Conservation (phyloP, 257 asterid genomes). For the Rehmannia glutinosa region DNA sequence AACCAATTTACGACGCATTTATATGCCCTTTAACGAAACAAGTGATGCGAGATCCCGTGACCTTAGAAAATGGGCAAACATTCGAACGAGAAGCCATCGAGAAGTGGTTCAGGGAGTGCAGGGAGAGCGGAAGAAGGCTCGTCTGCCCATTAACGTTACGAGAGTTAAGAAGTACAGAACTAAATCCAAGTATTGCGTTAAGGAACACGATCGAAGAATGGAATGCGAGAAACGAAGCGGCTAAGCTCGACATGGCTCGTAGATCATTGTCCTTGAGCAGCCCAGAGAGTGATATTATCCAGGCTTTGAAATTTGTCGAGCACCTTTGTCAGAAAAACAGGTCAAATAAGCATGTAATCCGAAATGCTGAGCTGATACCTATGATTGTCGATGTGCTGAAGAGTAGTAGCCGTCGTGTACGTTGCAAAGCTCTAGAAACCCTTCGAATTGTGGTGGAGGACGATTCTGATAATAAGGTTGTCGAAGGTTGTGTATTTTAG, state of each 20-base stretch:
- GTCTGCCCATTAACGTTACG: slow-evolving; percentile 77
- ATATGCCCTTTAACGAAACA: slow-evolving; percentile 86
- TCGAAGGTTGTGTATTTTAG: slow-evolving; percentile 29
- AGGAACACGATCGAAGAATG: slow-evolving; percentile 88
- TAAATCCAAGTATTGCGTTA: slow-evolving; percentile 87
- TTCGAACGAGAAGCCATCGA: slow-evolving; percentile 95
- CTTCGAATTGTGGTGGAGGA: slow-evolving; percentile 83
- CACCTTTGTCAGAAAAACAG: slow-evolving; percentile 60
- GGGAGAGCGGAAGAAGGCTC: slow-evolving; percentile 58
- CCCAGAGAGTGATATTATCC: slow-evolving; percentile 61
- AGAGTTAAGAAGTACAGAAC: slow-evolving; percentile 68
- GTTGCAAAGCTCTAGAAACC: slow-evolving; percentile 81
- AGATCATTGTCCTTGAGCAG: slow-evolving; percentile 48
- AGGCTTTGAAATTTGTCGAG: slow-evolving; percentile 61
- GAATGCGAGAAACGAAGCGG: slow-evolving; percentile 96
- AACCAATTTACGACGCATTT: slow-evolving; percentile 84
- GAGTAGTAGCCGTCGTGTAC: slow-evolving; percentile 61
- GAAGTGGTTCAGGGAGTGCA: slow-evolving; percentile 79
- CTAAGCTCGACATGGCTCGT: slow-evolving; percentile 85
- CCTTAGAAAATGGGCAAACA: slow-evolving; percentile 82
- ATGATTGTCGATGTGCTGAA: slow-evolving; percentile 71
- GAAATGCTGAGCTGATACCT: slow-evolving; percentile 73
- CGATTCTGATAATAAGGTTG: slow-evolving; percentile 87
- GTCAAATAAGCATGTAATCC: slow-evolving; percentile 59
- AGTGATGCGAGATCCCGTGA: slow-evolving; percentile 89